Evolutionary conservation across 2,329 filamentous ascomycete species (phyloP).

Genomic region (Ophiocordyceps australis): DNA sequence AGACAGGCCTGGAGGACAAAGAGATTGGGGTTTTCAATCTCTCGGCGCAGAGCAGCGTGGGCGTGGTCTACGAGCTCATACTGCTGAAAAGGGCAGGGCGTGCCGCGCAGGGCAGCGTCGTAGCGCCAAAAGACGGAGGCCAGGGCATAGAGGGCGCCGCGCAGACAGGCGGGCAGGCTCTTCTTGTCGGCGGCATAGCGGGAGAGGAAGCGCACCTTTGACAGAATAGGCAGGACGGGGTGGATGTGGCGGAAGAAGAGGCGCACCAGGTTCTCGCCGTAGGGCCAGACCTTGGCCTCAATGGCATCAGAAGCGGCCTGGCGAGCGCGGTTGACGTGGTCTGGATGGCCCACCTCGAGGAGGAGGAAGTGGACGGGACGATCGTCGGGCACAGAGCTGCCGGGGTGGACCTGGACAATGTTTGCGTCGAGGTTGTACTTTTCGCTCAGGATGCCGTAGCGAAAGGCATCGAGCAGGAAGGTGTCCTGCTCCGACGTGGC

Average conservation of each 20-base stretch:
- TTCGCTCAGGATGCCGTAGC: conserved; percentile 24
- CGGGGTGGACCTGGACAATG: conserved; percentile 21
- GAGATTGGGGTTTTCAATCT: conserved; percentile 26
- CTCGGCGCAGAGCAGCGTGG: conserved; percentile 21
- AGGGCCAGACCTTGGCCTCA: conserved; percentile 41
- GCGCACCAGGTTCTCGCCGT: conserved; percentile 44
- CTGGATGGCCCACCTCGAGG: conserved; percentile 23
- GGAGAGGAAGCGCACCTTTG: conserved; percentile 40
- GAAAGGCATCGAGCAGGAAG: conserved; percentile 24
- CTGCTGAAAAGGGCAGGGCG: conserved; percentile 18
- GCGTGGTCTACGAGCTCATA: conserved; percentile 21
- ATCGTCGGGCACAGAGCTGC: conserved; percentile 13
- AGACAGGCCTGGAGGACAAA: conserved; percentile 26
- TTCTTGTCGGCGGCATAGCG: conserved; percentile 17
- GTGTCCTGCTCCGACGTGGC: conserved; percentile 26
- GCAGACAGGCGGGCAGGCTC: conserved; percentile 22
- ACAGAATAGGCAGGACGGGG: conserved; percentile 37
- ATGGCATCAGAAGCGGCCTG: conserved; percentile 26
- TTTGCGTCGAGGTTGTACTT: conserved; percentile 24
- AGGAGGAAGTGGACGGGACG: conserved; percentile 26
- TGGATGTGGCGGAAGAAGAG: conserved; percentile 48
- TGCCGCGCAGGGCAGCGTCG: conserved; percentile 11
- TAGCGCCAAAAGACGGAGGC: conserved; percentile 22
- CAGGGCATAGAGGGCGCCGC: conserved; percentile 24
- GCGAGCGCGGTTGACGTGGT: conserved; percentile 18